Evolutionary conservation across 1,284 basidiomycete species (phyloP).

Genomic region (Trametes hirsuta): DNA sequence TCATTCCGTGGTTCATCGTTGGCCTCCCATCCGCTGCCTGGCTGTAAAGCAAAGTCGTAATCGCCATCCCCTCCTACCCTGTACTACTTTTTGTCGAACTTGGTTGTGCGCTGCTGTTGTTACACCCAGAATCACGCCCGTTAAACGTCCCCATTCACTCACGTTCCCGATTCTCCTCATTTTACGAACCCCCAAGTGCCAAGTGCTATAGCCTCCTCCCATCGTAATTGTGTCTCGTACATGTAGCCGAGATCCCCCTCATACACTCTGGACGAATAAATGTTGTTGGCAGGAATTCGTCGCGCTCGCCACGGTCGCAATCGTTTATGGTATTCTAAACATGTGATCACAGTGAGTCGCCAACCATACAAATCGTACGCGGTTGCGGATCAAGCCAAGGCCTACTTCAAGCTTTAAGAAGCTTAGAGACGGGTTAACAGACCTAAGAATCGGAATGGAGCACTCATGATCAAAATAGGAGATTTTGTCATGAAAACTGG

Average conservation of each 20-base stretch:
- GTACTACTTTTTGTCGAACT: slow-evolving; percentile 25
- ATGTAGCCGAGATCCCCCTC: background rate
- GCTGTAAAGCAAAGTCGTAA: slow-evolving; percentile 25
- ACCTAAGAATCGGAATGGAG: too few relatives aligned
- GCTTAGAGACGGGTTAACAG: too few relatives aligned
- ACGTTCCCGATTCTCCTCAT: background rate
- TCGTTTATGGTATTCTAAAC: too few relatives aligned
- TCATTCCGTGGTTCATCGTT: background rate
- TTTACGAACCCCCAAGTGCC: background rate
- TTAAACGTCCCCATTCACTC: background rate
- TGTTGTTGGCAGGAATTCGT: background rate
- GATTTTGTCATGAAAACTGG: background rate
- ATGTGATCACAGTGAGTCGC: background rate
- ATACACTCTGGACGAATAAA: slow-evolving; percentile 13
- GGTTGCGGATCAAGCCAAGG: too few relatives aligned
- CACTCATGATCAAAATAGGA: background rate
- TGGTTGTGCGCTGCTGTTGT: slow-evolving; percentile 13
- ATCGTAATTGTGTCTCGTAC: slow-evolving; percentile 1
- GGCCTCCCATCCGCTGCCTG: background rate
- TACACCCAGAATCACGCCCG: slow-evolving; percentile 7
- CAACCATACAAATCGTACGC: background rate
- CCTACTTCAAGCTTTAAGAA: too few relatives aligned
- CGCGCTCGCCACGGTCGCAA: too few relatives aligned
- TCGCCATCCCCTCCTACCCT: slow-evolving; percentile 6
- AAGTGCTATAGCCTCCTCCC: background rate